Evolutionary conservation across 768 basidiomycete species (phyloP), one percentile per base, ranked within the genome.

Genomic region (Tylopilus sp.): DNA sequence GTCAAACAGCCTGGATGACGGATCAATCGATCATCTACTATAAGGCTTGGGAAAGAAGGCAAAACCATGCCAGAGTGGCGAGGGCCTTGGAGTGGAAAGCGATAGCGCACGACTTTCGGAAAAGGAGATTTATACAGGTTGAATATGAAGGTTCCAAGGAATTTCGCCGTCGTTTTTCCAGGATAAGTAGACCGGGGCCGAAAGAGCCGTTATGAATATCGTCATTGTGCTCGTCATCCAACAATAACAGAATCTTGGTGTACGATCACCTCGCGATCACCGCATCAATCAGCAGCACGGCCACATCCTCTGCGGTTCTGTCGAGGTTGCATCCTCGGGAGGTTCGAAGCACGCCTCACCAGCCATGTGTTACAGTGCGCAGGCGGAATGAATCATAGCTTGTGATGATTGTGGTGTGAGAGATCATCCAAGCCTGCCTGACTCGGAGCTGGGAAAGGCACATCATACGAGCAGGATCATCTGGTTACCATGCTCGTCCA

Each of bases 41-140:
- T n/a, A 28, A 7, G 28, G 28, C 28, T 10, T 28, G 28, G 28
- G 28, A 28, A 2, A 5, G 28, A 28, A 81, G 40, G 33, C 7
- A 11, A 54, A 36, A n/a, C 18, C 7, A 45, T 51, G 50, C n/a
- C n/a, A n/a, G 4, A n/a, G 6, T 3, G 57, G 44, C 15, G 45
- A 36, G 28, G 48, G 48, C 31, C 53, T 57, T 17, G 50, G 42
- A 44, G 44, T 33, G 11, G 52, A 47, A 49, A 40, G 33, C n/a
- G 52, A 31, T 60, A 47, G 6, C 61, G 51, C 57, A 38, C 9
- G 46, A n/a, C 47, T 55, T 42, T 60, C 42, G 6, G 12, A 36
- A 40, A 42, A 39, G 11, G 49, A 2, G 18, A 50, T 26, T 20
- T 18, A 22, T 47, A 50, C 46, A 9, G 54, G 45, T 20, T 38